A percentile compares a stretch with the other conserved stretches of the same genome.
phyloP scores from a whole-genome alignment of 1,284 basidiomycete genomes.

The Pisolithus thermaeus region DNA sequence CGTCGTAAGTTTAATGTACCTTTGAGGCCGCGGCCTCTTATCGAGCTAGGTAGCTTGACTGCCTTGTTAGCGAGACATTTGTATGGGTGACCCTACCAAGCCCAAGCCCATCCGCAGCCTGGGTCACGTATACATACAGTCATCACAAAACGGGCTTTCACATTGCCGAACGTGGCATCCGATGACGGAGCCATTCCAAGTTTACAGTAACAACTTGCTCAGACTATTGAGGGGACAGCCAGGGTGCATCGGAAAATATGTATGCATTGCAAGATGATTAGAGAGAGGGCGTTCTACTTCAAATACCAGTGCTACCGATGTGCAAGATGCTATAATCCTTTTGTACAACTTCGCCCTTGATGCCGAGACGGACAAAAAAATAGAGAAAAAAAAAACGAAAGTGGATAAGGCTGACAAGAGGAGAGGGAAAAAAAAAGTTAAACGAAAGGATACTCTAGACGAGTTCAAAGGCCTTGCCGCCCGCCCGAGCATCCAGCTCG shows the following conservation, averaged over 20 bases:
- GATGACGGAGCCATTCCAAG: too few relatives aligned
- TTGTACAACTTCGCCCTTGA: conserved; percentile 1
- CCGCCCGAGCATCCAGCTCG: conserved; percentile 51
- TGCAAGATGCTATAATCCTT: conserved; percentile 8
- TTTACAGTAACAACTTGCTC: too few relatives aligned
- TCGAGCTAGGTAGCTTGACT: too few relatives aligned
- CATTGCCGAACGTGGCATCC: too few relatives aligned
- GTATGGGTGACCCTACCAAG: too few relatives aligned
- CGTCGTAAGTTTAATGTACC: too few relatives aligned
- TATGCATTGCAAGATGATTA: conserved; percentile 7
- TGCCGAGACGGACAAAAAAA: neutral
- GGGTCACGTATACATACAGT: too few relatives aligned
- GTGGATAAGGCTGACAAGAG: neutral
- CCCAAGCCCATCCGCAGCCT: too few relatives aligned
- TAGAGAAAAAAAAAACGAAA: neutral
- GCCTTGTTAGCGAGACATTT: too few relatives aligned
- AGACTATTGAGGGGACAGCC: neutral
- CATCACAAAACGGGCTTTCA: too few relatives aligned
- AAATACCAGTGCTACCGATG: conserved; percentile 11
- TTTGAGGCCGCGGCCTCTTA: too few relatives aligned
- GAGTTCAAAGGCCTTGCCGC: conserved; percentile 50
- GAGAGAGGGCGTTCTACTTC: conserved; percentile 21
- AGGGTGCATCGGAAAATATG: neutral
- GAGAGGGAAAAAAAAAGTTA: neutral
- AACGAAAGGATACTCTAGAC: conserved; percentile 30